phyloP scores from a whole-genome alignment of 306 rosid genomes.

The Pueraria montana region DNA sequence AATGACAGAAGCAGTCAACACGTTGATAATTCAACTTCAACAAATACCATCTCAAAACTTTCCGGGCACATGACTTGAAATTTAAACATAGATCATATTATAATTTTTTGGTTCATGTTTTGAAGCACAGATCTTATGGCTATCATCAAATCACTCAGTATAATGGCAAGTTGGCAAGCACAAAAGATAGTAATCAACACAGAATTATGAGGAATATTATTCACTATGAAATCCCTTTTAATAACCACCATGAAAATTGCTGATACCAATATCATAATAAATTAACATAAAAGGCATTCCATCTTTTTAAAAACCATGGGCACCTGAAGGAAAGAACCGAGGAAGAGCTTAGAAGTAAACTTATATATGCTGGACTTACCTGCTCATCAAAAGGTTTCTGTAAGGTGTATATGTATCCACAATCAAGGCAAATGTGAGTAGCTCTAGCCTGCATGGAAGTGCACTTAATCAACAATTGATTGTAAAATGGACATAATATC shows the following conservation, averaged over 20 bases:
- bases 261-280: constrained; percentile 3
- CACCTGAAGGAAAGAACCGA: neutral
- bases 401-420: constrained; percentile 87
- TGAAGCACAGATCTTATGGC: neutral
- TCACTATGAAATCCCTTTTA: neutral
- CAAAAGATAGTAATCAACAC: neutral
- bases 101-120: neutral
- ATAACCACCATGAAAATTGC: neutral
- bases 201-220: neutral
- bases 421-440: constrained; percentile 94
- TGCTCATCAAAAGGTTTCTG: constrained; percentile 91
- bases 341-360: neutral
- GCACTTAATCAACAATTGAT: constrained; percentile 42
- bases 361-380: constrained; percentile 51
- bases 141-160: constrained; percentile 9
- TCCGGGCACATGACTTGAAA: neutral
- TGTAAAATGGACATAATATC: neutral
- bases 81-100: neutral
- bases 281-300: neutral
- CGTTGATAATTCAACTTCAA: neutral
- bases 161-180: neutral
- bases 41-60: neutral
- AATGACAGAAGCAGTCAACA: neutral
- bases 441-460: constrained; percentile 85
- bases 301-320: neutral